These are phyloP conservation scores for Erigeron canadensis DNA, from an alignment of 129 eudicot genomes.

Conservation along the genomic window DNA sequence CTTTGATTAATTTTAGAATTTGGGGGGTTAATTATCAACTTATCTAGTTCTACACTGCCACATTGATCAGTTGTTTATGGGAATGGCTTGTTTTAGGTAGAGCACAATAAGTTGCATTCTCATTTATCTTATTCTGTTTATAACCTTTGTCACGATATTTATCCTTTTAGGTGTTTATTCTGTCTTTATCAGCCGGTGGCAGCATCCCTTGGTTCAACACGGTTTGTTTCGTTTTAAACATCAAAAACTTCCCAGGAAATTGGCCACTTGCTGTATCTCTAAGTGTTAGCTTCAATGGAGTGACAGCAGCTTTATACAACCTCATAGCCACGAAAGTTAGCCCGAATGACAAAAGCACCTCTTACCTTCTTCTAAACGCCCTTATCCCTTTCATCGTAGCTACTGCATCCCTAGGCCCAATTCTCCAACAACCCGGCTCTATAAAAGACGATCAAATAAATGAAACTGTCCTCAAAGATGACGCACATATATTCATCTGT, in stretches of 20 bases:
- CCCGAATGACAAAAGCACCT: slow-evolving; percentile 33
- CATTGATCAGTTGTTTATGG: no score
- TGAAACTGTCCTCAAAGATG: slow-evolving; percentile 27
- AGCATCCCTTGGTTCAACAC: slow-evolving; percentile 88
- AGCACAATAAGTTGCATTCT: background rate
- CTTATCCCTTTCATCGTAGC: slow-evolving; percentile 52
- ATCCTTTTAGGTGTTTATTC: slow-evolving; percentile 45
- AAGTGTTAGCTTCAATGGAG: slow-evolving; percentile 70
- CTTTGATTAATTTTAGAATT: background rate
- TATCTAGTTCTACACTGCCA: no score
- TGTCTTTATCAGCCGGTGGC: slow-evolving; percentile 57
- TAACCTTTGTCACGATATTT: background rate
- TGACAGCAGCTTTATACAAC: slow-evolving; percentile 67
- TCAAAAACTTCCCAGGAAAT: slow-evolving; percentile 46
- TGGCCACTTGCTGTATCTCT: slow-evolving; percentile 65
- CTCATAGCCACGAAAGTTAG: slow-evolving; percentile 49
- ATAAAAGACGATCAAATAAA: slow-evolving; percentile 29
- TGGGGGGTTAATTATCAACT: no score
- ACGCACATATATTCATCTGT: slow-evolving; percentile 42
- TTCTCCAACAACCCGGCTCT: slow-evolving; percentile 42
- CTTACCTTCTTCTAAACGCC: slow-evolving; percentile 68
- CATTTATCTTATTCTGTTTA: background rate
- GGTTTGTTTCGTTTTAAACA: slow-evolving; percentile 65
- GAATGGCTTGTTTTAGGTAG: background rate
- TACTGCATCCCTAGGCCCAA: slow-evolving; percentile 33